Evolutionary conservation across 257 asterid genomes (phyloP).

Genomic region (Sherardia arvensis): DNA sequence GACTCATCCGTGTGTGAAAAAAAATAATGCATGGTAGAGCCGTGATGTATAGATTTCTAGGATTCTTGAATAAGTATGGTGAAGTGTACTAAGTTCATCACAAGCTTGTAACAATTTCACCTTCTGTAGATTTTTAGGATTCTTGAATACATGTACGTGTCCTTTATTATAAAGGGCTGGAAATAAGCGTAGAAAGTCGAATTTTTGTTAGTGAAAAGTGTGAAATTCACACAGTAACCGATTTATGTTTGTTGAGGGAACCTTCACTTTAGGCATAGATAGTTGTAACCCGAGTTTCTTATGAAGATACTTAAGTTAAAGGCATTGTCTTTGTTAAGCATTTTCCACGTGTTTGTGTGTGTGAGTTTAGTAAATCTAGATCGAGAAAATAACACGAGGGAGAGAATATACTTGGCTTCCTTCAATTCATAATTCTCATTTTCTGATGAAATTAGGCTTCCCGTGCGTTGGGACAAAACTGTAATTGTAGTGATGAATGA

Average conservation of each 20-base stretch:
- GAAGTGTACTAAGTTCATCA: neutral
- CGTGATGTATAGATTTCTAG: neutral
- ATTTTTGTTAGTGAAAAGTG: neutral
- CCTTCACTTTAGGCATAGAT: neutral
- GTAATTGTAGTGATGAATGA: slow-evolving; percentile 93
- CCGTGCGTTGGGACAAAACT: slow-evolving; percentile 92
- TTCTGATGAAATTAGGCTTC: slow-evolving; percentile 51
- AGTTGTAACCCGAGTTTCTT: neutral
- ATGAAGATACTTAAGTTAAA: neutral
- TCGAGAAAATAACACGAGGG: too few relatives aligned
- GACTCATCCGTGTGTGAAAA: neutral
- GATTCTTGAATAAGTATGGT: neutral
- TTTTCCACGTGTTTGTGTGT: neutral
- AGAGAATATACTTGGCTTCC: too few relatives aligned
- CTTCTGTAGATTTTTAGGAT: neutral
- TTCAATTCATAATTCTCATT: neutral
- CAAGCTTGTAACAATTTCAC: too few relatives aligned
- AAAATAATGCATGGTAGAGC: neutral
- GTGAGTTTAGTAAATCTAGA: too few relatives aligned
- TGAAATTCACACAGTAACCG: neutral
- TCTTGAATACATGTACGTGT: neutral
- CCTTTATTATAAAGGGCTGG: too few relatives aligned
- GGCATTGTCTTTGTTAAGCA: neutral
- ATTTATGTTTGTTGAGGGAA: neutral
- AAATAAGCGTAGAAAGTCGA: neutral